A percentile compares a stretch with the other conserved stretches of the same genome.
phyloP scores from a whole-genome alignment of 106 monocot genomes.

The Dendrobium chrysotoxum region DNA sequence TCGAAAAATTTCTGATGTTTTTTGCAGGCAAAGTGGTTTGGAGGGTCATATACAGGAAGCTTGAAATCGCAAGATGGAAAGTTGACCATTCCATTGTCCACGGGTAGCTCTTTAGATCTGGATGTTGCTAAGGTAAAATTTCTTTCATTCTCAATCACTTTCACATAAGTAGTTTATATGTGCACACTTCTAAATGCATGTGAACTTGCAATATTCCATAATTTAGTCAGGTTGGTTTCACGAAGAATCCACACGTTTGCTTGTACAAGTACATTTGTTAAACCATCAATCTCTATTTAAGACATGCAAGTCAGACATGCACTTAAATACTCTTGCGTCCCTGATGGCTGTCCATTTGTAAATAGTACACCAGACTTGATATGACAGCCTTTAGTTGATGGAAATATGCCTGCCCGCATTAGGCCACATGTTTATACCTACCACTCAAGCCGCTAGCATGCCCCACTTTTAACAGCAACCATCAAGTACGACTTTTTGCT shows the following conservation, averaged over 20 bases:
- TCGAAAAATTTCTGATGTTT: slow-evolving; percentile 4
- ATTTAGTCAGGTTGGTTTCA: background rate
- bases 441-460: too few species aligned
- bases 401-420: background rate
- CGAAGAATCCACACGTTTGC: background rate
- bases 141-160: background rate
- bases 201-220: background rate
- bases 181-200: background rate
- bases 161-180: background rate
- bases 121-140: slow-evolving; percentile 51
- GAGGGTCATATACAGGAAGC: slow-evolving; percentile 48
- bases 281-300: background rate
- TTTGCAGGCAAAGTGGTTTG: slow-evolving; percentile 56
- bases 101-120: slow-evolving; percentile 39
- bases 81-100: slow-evolving; percentile 48
- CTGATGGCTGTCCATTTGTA: background rate
- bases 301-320: background rate
- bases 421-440: too few species aligned
- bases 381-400: background rate
- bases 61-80: slow-evolving; percentile 35
- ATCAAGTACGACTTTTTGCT: background rate
- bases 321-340: background rate
- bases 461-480: too few species aligned
- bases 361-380: background rate
- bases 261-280: background rate